Percentiles rank a stretch among this genome's conserved stretches.
These are phyloP conservation scores for Candida sanyaensis DNA, from an alignment of 1,139 yeast species.

Conservation along the genomic window DNA sequence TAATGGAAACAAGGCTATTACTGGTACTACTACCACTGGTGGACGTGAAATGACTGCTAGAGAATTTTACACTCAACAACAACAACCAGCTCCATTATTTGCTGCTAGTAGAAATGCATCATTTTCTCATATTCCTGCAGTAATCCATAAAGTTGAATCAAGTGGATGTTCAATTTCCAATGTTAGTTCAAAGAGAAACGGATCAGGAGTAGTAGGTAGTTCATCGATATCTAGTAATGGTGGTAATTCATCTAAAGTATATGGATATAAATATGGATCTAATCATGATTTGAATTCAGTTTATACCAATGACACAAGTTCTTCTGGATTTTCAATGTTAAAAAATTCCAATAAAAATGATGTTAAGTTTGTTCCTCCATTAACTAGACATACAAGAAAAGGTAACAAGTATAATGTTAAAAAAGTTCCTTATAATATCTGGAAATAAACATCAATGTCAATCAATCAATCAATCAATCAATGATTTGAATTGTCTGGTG, in stretches of 20 bases:
- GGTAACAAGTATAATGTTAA: constrained; percentile 33
- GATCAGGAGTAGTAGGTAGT: background rate
- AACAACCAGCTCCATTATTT: constrained; percentile 9
- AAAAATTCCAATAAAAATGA: constrained; percentile 18
- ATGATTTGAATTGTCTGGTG: too few species aligned
- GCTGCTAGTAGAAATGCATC: constrained; percentile 2
- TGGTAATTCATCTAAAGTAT: background rate
- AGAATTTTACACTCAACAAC: background rate
- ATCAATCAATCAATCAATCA: too few species aligned
- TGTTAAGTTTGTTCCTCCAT: constrained; percentile 19
- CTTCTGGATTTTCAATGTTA: constrained; percentile 40
- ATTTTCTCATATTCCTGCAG: constrained; percentile 4
- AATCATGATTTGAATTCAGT: constrained; percentile 30
- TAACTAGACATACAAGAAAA: constrained; percentile 20
- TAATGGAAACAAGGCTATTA: constrained; percentile 15
- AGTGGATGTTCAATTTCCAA: constrained; percentile 2
- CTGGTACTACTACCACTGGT: constrained; percentile 3
- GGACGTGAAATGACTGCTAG: constrained; percentile 2
- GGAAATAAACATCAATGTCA: constrained; percentile 15
- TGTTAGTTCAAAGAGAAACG: background rate
- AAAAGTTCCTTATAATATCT: constrained; percentile 31
- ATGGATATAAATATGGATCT: constrained; percentile 13
- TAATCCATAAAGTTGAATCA: constrained; percentile 6
- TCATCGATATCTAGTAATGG: background rate
- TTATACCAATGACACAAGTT: constrained; percentile 26